phyloP scores from a whole-genome alignment of 2,329 filamentous ascomycete genomes.

The Pyrenochaeta sp. region DNA sequence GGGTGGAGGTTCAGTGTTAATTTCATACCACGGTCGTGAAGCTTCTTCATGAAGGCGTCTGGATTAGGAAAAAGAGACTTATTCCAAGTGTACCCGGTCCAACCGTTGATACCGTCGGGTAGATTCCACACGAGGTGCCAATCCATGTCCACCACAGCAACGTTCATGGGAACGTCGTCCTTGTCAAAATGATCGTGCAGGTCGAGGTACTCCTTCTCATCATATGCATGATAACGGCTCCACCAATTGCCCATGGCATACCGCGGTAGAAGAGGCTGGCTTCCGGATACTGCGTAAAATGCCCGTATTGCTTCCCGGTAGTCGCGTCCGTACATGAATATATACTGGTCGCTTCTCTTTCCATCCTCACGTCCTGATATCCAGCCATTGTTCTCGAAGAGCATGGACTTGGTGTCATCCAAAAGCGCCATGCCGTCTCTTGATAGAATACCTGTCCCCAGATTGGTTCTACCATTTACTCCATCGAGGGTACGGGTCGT shows the following conservation, averaged over 20 bases:
- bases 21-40: conserved; percentile 63
- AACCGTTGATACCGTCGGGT: conserved; percentile 54
- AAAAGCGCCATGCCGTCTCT: conserved; percentile 61
- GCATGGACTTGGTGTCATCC: conserved; percentile 65
- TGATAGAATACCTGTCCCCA: conserved; percentile 63
- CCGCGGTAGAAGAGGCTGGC: conserved; percentile 64
- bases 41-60: conserved; percentile 57
- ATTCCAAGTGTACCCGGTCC: conserved; percentile 72
- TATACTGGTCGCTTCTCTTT: conserved; percentile 65
- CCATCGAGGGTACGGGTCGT: conserved; percentile 65
- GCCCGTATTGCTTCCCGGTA: conserved; percentile 63
- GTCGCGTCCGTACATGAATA: conserved; percentile 68
- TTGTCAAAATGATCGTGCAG: conserved; percentile 65
- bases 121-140: conserved; percentile 65
- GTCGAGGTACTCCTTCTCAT: conserved; percentile 62
- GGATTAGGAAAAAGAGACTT: conserved; percentile 66
- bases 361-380: conserved; percentile 59
- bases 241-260: conserved; percentile 72
- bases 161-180: conserved; percentile 64
- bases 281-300: conserved; percentile 65
- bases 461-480: conserved; percentile 59
- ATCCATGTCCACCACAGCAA: conserved; percentile 72
- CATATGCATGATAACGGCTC: conserved; percentile 69
- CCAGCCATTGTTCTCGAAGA: conserved; percentile 64
- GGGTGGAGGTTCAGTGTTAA: conserved; percentile 70